Base-by-base conservation (phyloP, 2,329 filamentous ascomycete genomes). In the Pyricularia grisea region DNA sequence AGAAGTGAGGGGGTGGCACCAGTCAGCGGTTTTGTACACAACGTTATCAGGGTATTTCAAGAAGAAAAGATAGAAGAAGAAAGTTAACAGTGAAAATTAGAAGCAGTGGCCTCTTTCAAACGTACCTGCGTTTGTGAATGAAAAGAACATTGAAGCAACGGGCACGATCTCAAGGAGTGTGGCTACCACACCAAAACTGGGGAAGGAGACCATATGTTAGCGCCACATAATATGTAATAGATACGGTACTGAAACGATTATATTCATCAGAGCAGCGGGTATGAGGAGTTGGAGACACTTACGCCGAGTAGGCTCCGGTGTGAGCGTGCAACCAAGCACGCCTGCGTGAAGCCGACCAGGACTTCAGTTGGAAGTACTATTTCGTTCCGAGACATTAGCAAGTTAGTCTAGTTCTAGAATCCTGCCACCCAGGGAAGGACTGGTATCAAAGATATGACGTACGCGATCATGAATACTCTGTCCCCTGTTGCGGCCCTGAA, bases 331-430 rank as follows among this genome's bases (percentile, higher is more conserved):
- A 81, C 84, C 90, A 96, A 66, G 88, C 84, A 65, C 87, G 84
- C 74, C 83, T 86, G 78, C 92, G 86, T 12, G 81, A 81, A 31
- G 83, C 79, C 63, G 86, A 87, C 92, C 93, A 97, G 66, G 87
- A 87, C 81, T 97, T 98, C 71, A 98, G 84, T 81, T 97, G 92
- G 78, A 97, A 97, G 79, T 97, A 97, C 79, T 95, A 78, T 33
- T 60, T 14, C 33, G 10, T 7, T 55, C 42, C 42, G 1, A 55
- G 42, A 11, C 33, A 42, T 55, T 7, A 20, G 10, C n/a, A 14
- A 25, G 17, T 23, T 33, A n/a, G 65, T 68, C 66, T 69, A 6
- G 14, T 65, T 67, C 65, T 69, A 5, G 17, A 66, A 12, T 55
- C 42, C 17, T 55, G 42, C 42, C 20, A 69, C 68, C 55, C 67